A percentile compares a stretch with the other conserved stretches of the same genome.
These are phyloP conservation scores for Telopea speciosissima DNA, from an alignment of 177 flowering plant species.

Conservation along the genomic window DNA sequence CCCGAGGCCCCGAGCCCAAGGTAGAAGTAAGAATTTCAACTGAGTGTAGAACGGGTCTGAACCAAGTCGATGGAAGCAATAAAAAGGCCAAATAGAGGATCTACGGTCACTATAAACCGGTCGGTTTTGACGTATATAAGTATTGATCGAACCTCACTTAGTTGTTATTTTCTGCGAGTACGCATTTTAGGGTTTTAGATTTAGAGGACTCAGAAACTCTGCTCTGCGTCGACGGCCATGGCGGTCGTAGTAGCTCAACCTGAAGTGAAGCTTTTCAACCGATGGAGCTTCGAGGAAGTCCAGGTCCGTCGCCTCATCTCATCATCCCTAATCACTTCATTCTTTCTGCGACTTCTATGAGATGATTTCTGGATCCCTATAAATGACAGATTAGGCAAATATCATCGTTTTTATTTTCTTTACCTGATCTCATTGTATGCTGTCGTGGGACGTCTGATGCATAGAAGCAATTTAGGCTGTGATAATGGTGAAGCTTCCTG, in stretches of 20 bases:
- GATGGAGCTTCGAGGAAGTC: slow-evolving; percentile 27
- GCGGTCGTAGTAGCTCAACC: neutral
- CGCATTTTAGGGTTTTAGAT: neutral
- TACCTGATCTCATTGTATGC: no score
- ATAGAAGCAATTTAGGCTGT: no score
- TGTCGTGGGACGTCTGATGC: neutral
- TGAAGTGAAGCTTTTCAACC: slow-evolving; percentile 25
- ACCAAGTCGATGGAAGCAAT: no score
- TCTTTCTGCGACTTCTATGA: neutral
- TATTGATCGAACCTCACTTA: no score
- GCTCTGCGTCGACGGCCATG: neutral
- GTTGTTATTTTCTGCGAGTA: no score
- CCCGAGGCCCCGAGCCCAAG: no score
- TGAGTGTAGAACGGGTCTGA: no score
- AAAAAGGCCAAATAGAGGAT: no score
- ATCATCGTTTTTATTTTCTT: neutral
- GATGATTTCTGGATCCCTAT: neutral
- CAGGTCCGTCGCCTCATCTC: neutral
- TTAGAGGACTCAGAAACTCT: neutral
- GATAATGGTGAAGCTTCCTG: neutral
- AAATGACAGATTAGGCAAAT: neutral
- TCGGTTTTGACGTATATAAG: no score
- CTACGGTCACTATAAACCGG: no score
- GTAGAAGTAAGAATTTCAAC: no score
- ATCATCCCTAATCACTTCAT: neutral